These are phyloP conservation scores for Canavalia gladiata DNA, from an alignment of 306 rosid genomes.

Conservation along the genomic window DNA sequence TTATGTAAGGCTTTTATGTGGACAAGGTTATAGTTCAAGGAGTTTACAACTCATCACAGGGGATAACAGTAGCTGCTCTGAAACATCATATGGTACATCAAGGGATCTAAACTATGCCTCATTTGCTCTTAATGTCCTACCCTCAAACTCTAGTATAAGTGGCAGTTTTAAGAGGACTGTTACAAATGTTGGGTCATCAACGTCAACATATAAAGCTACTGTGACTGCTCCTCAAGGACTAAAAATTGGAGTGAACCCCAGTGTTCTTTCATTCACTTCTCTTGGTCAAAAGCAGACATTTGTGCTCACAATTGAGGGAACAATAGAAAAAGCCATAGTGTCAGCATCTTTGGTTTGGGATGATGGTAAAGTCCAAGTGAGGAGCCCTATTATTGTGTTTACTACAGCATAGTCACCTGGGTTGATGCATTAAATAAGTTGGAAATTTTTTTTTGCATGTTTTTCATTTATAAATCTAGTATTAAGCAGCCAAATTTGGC, in stretches of 20 bases:
- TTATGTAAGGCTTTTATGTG: slow-evolving; percentile 52
- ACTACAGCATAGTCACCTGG: not conserved
- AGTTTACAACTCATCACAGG: slow-evolving; percentile 46
- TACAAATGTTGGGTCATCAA: slow-evolving; percentile 59
- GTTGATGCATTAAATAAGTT: slow-evolving; percentile 6
- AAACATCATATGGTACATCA: slow-evolving; percentile 10
- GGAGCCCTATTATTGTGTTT: slow-evolving; percentile 46
- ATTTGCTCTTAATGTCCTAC: slow-evolving; percentile 45
- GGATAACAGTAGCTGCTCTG: slow-evolving; percentile 48
- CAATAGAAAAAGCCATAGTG: not conserved
- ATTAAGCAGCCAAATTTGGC: slow-evolving; percentile 6
- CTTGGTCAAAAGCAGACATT: slow-evolving; percentile 51
- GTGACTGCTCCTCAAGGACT: slow-evolving; percentile 48
- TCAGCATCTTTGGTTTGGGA: slow-evolving; percentile 45
- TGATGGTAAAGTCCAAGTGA: slow-evolving; percentile 43
- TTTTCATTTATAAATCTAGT: not conserved
- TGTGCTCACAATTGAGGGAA: slow-evolving; percentile 42
- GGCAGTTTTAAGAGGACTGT: slow-evolving; percentile 54
- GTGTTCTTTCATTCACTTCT: slow-evolving; percentile 47
- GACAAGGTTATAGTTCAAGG: slow-evolving; percentile 54
- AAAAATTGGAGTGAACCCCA: slow-evolving; percentile 49
- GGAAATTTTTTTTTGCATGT: slow-evolving; percentile 11
- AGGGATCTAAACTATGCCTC: slow-evolving; percentile 61
- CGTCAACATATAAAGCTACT: slow-evolving; percentile 47
- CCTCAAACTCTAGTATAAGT: slow-evolving; percentile 7